phyloP scores from a whole-genome alignment of 805 yeast species.

The Ogataea siamensis region DNA sequence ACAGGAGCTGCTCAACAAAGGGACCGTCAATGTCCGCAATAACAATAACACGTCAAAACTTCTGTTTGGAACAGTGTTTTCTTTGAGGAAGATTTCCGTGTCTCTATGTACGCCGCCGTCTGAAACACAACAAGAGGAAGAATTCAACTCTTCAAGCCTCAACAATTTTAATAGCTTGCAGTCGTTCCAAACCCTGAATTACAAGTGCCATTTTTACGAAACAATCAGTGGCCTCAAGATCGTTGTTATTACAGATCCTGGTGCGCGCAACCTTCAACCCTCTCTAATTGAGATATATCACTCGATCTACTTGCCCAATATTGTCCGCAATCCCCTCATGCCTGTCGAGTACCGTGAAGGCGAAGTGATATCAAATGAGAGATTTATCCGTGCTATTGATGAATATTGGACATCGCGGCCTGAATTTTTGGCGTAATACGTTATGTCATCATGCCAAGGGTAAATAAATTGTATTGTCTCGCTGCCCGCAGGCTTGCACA shows the following conservation, averaged over 20 bases:
- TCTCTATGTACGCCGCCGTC: conserved; percentile 14
- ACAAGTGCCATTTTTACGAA: conserved; percentile 77
- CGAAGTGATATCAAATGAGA: conserved; percentile 51
- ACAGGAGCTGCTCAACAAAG: conserved; percentile 23
- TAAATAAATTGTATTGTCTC: no score
- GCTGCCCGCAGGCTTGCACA: no score
- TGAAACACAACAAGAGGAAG: conserved; percentile 4
- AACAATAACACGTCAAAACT: conserved; percentile 74
- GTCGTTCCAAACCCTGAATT: conserved; percentile 69
- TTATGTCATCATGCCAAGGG: no score
- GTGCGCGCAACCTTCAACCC: conserved; percentile 51
- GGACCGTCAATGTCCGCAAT: conserved; percentile 50
- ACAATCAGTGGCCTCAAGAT: conserved; percentile 78
- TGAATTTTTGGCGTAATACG: conserved; percentile 24
- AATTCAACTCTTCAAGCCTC: conserved; percentile 22
- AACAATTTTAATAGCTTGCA: conserved; percentile 29
- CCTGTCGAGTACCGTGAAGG: conserved; percentile 58
- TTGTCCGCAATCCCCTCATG: conserved; percentile 59
- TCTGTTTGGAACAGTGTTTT: conserved; percentile 80
- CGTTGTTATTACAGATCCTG: conserved; percentile 67
- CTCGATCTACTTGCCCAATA: conserved; percentile 54
- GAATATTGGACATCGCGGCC: conserved; percentile 34
- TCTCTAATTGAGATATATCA: conserved; percentile 60
- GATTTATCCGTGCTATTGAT: conserved; percentile 58
- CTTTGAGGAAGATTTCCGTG: conserved; percentile 70